Evolutionary conservation across 2,329 filamentous ascomycete species (phyloP).

Genomic region (Penicillium psychrosexuale): DNA sequence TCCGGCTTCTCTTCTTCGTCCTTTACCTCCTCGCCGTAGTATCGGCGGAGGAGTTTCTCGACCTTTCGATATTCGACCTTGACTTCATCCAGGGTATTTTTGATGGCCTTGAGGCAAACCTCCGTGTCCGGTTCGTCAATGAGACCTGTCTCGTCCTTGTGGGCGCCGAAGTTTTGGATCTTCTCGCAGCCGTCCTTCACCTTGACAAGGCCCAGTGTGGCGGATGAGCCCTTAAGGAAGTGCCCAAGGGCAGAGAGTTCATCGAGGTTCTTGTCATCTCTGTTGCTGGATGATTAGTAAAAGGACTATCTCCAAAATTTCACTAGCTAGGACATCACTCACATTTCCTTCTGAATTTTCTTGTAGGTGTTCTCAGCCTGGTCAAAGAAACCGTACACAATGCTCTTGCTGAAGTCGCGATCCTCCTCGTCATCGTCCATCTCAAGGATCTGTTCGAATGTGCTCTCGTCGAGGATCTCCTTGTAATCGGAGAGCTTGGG

Average conservation of each 20-base stretch:
- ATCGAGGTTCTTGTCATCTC: constrained; percentile 65
- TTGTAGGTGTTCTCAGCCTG: constrained; percentile 83
- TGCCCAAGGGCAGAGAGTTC: constrained; percentile 81
- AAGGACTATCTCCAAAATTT: background rate
- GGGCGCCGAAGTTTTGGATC: constrained; percentile 87
- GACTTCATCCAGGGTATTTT: constrained; percentile 65
- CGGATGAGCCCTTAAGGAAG: constrained; percentile 95
- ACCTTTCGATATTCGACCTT: constrained; percentile 75
- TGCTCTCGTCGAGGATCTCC: constrained; percentile 72
- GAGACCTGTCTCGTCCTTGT: constrained; percentile 73
- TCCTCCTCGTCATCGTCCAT: constrained; percentile 94
- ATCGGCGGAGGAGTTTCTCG: constrained; percentile 66
- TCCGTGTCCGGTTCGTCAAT: constrained; percentile 64
- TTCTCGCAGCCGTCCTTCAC: constrained; percentile 93
- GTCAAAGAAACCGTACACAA: constrained; percentile 89
- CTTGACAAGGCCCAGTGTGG: constrained; percentile 84
- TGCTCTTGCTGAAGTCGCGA: constrained; percentile 80
- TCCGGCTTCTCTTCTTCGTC: constrained; percentile 13
- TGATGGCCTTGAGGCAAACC: constrained; percentile 67
- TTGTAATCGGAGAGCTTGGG: constrained; percentile 61
- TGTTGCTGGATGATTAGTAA: constrained; percentile 36
- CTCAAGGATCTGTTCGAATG: constrained; percentile 93
- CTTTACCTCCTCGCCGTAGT: constrained; percentile 56
- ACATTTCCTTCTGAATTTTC: constrained; percentile 82
- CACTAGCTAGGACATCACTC: constrained; percentile 52